Percentiles rank a stretch among this genome's conserved stretches.
Evolutionary conservation across 2,329 filamentous ascomycete genomes (phyloP).

Genomic region (Colletotrichum higginsianum): DNA sequence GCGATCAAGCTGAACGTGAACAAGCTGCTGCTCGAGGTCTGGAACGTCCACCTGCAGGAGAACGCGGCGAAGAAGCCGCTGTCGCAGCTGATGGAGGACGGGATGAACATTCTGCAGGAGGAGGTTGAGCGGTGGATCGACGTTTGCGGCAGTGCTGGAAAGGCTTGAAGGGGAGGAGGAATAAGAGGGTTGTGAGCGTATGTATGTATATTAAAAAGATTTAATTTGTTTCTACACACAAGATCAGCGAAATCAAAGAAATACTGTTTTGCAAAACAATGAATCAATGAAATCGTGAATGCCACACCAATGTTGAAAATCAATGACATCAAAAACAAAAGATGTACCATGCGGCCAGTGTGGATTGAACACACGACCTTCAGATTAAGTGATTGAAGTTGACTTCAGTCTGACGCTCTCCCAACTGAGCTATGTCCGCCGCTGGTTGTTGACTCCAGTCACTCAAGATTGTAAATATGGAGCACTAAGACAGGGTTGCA

Average conservation of each 20-base stretch:
- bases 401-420: constrained; percentile 41
- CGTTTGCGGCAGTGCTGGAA: constrained; percentile 46
- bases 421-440: constrained; percentile 43
- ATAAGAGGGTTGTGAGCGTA: background rate
- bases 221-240: no score
- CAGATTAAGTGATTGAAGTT: constrained; percentile 40
- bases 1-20: constrained; percentile 44
- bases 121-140: constrained; percentile 46
- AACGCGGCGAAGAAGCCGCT: constrained; percentile 43
- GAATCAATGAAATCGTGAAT: no score
- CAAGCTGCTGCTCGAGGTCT: constrained; percentile 30
- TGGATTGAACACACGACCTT: constrained; percentile 22
- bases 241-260: no score
- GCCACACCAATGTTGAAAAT: background rate
- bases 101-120: constrained; percentile 44
- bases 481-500: background rate
- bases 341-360: constrained; percentile 35
- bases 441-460: fast-evolving
- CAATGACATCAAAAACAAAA: background rate
- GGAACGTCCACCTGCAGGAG: constrained; percentile 41
- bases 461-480: fast-evolving
- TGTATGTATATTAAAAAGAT: background rate
- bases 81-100: constrained; percentile 47
- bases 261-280: no score
- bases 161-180: constrained; percentile 26